phyloP scores from a whole-genome alignment of 305 asterid genomes.

The Solanum chacoense region DNA sequence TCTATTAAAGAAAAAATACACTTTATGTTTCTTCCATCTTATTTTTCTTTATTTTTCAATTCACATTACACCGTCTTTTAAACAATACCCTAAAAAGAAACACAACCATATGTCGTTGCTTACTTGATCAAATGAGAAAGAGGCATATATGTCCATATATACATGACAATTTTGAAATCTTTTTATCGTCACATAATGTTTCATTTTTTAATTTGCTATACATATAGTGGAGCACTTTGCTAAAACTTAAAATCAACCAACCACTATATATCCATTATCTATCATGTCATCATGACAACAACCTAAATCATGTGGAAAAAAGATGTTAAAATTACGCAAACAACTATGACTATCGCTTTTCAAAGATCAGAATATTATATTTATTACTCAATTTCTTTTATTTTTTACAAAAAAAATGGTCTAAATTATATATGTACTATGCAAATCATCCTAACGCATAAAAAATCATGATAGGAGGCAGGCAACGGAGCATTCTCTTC shows the following conservation, averaged over 20 bases:
- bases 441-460: neutral
- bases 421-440: neutral
- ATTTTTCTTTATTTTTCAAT: neutral
- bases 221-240: neutral
- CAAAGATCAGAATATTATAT: neutral
- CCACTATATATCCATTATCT: neutral
- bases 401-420: no score
- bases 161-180: neutral
- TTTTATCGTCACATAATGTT: neutral
- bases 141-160: neutral
- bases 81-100: neutral
- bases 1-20: no score
- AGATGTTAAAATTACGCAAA: rapidly evolving
- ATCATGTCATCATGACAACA: neutral
- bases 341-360: neutral
- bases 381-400: neutral
- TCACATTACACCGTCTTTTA: neutral
- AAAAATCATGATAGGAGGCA: neutral
- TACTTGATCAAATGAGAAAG: no score
- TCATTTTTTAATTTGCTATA: neutral
- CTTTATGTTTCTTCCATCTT: neutral
- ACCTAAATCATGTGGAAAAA: neutral
- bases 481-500: neutral
- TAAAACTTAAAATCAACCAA: neutral
- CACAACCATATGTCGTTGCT: neutral